Percentiles rank a stretch among this genome's conserved stretches.
Conservation (phyloP, 176 grass and related monocot genomes). For the Cenchrus americanus region DNA sequence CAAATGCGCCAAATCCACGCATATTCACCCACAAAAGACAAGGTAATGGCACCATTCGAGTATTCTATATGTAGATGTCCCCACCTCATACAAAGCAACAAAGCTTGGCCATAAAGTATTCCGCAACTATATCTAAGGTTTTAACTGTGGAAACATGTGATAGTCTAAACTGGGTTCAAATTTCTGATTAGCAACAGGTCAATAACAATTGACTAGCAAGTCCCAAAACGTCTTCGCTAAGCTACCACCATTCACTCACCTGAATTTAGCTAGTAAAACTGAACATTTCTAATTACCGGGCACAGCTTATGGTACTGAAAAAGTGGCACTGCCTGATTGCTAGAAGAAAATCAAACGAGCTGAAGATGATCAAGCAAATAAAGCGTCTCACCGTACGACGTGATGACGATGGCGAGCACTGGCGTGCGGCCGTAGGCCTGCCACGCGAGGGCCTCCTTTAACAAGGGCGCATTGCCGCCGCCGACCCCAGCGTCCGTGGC, state of each 20-base stretch:
- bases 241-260: neutral
- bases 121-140: conserved; percentile 2
- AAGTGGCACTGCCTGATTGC: neutral
- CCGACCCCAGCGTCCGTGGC: neutral
- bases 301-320: neutral
- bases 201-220: conserved; percentile 7
- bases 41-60: neutral
- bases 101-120: conserved; percentile 29
- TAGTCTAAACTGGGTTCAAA: conserved; percentile 1
- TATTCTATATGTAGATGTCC: conserved; percentile 25
- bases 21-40: conserved; percentile 30
- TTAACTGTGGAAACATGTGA: neutral
- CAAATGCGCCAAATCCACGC: conserved; percentile 27
- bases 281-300: neutral
- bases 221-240: neutral
- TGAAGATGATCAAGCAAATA: conserved; percentile 23
- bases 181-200: neutral
- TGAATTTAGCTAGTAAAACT: conserved; percentile 25
- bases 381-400: conserved; percentile 63
- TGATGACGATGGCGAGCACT: conserved; percentile 78
- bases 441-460: conserved; percentile 74
- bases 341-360: conserved; percentile 16
- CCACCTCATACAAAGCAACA: conserved; percentile 26
- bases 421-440: conserved; percentile 63
- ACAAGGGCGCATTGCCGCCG: conserved; percentile 29